Evolutionary conservation across 768 basidiomycete genomes (phyloP).

Genomic region (Lactifluus hygrophoroides): DNA sequence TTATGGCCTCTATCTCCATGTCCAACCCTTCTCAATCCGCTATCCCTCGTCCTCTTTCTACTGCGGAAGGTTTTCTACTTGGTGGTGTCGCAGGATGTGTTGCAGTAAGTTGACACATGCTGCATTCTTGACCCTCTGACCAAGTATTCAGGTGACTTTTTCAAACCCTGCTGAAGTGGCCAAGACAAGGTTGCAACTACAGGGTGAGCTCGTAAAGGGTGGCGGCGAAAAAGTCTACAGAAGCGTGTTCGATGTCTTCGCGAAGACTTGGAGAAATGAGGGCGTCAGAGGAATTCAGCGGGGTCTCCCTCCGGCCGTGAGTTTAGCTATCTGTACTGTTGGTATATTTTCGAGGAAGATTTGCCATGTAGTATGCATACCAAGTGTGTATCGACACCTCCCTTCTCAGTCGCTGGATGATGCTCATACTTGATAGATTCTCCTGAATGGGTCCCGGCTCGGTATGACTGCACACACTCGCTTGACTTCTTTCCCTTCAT

Average conservation of each 20-base stretch:
- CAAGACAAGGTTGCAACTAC: conserved; percentile 92
- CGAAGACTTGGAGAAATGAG: conserved; percentile 85
- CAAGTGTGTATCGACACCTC: conserved; percentile 50
- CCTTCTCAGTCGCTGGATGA: neutral
- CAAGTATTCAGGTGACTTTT: conserved; percentile 56
- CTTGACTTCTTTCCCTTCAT: neutral
- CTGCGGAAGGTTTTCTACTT: conserved; percentile 74
- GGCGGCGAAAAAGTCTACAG: conserved; percentile 74
- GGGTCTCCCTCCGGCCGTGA: conserved; percentile 82
- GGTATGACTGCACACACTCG: conserved; percentile 35
- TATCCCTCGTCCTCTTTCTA: conserved; percentile 39
- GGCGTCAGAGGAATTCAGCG: conserved; percentile 88
- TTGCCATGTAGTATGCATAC: conserved; percentile 63
- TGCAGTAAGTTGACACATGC: conserved; percentile 47
- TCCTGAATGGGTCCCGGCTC: conserved; percentile 86
- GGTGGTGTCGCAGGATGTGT: conserved; percentile 89
- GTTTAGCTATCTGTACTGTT: conserved; percentile 23
- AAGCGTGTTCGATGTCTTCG: conserved; percentile 77
- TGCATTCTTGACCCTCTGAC: neutral
- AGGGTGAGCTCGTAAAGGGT: conserved; percentile 83
- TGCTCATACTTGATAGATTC: conserved; percentile 43
- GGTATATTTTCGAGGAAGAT: conserved; percentile 5
- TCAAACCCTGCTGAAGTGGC: conserved; percentile 80
- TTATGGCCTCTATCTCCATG: too few species aligned
- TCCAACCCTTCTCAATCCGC: neutral